Evolutionary conservation across 345 rosid species (phyloP), one percentile per base, ranked within the genome.

Genomic region (Salix brachista): DNA sequence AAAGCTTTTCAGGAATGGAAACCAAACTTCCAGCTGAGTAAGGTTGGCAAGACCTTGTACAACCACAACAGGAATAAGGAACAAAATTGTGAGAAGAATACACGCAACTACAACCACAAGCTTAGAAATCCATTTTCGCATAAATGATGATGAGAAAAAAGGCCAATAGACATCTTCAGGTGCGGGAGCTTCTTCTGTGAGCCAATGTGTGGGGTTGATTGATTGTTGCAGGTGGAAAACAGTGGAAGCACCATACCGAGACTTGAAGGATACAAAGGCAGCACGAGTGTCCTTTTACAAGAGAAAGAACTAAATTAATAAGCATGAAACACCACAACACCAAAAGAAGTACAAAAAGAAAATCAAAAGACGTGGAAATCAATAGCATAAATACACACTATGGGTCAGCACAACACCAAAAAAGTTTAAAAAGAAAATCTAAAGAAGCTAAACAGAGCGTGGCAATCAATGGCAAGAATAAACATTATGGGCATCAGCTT

Each of bases 11-110:
- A 95, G 80, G 85, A 90, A 90, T 25, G 99, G 99, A 83, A 95
- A 87, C 90, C 86, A 83, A 75, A 71, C 71, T 81, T 93, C 97
- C 88, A 93, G 80, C 80, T 92, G 94, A 79, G 75, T 80, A 61
- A 95, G 86, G 87, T 95, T 95, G 25, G 97, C 86, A 75, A 95
- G 99, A 81, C 97, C 97, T 91, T 95, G 99, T 77, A 93, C 99
- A 65, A 95, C 64, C 58, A 95, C 70, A 73, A 95, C 99, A 48
- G 99, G 99, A 76, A 93, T 82, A 77, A 95, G 96, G 86, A 95
- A 95, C 46, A 95, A 77, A 77, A 86, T 71, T 34, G 99, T 95
- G 39, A 95, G 91, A 79, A 91, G 85, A 84, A 90, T 89, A 80
- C 88, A 90, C 25, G 92, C 87, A 36, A 93, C 88, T 14, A 89